These are phyloP conservation scores for Pythium inflatum DNA, from an alignment of 352 stramenopile species.

Conservation along the genomic window DNA sequence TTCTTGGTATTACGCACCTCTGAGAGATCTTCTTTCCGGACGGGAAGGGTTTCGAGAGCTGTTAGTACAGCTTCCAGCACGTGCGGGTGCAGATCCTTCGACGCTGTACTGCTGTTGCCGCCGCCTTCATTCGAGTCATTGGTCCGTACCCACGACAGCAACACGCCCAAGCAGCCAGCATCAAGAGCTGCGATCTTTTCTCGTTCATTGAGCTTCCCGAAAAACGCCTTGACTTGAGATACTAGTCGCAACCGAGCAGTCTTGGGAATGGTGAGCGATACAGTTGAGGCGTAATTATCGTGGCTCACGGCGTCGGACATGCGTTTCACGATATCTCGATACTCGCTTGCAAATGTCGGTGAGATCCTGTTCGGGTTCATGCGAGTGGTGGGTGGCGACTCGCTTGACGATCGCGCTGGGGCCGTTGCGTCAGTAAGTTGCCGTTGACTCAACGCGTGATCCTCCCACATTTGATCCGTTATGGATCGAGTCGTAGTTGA, in stretches of 20 bases:
- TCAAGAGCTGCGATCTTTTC: slow-evolving; percentile 62
- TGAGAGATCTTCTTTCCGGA: slow-evolving; percentile 64
- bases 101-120: neutral
- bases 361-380: slow-evolving; percentile 37
- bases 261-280: slow-evolving; percentile 75
- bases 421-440: slow-evolving; percentile 38
- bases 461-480: slow-evolving; percentile 66
- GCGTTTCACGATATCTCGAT: slow-evolving; percentile 60
- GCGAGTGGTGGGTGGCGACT: neutral
- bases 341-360: slow-evolving; percentile 54
- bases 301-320: slow-evolving; percentile 71
- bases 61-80: slow-evolving; percentile 67
- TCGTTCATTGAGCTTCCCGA: slow-evolving; percentile 54
- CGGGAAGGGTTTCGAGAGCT: slow-evolving; percentile 55
- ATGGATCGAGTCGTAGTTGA: slow-evolving; percentile 34
- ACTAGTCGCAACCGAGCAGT: slow-evolving; percentile 74
- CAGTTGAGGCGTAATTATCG: slow-evolving; percentile 81
- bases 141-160: slow-evolving; percentile 66
- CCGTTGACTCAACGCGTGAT: slow-evolving; percentile 55
- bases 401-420: slow-evolving; percentile 10
- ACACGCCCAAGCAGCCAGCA: slow-evolving; percentile 53
- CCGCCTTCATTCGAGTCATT: slow-evolving; percentile 13
- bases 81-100: slow-evolving; percentile 51
- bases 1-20: slow-evolving; percentile 39
- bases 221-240: slow-evolving; percentile 77